Evolutionary conservation across 805 yeast genomes (phyloP), one percentile per base, ranked within the genome.

Genomic region (Tetrapisispora pingtungensis): DNA sequence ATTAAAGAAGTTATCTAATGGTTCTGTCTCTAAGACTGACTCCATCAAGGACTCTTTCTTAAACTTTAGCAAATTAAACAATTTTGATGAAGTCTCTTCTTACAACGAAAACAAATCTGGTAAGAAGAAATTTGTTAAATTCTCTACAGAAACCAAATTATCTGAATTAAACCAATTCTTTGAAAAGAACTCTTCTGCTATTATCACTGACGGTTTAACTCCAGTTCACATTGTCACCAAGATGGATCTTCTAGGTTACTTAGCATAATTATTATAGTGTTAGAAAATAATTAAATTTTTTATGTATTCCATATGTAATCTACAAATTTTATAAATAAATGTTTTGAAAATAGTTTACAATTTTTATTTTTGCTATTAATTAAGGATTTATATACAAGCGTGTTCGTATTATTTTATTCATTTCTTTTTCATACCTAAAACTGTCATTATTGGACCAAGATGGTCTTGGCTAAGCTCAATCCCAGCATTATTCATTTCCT

Each of bases 221-320:
- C 93, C 95, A 40, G 72, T 84, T 39, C 90, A 85, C 62, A 81
- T 85, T 47, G 95, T 84, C 46, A 85, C 95, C 48, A 85, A 85
- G 71, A 90, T 85, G 58, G 95, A 85, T 64, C 72, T 85, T 62
- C 71, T 85, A 55, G 75, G 82, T 48, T 70, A 67, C 52, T 61
- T 69, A 45, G 59, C 65, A 44, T 59, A 50, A 52, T 33, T 17
- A 17, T 26, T 28, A 10, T 18, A 27, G 17, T 10, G 15, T 17
- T 28, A 37, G 15, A 17, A 14, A n/a, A 37, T 27, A 27, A n/a
- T n/a, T 17, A 26, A 17, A 32, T 15, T 5, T 37, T 37, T 37
- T 37, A 37, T 28, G 22, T 37, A 28, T 27, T 27, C 17, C n/a
- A 17, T 27, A 37, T 37, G 33, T 37, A 37, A 17, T 28, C 17